Evolutionary conservation across 164 flowering plant species (phyloP), one percentile per base, ranked within the genome.

Genomic region (Echeveria elegans): DNA sequence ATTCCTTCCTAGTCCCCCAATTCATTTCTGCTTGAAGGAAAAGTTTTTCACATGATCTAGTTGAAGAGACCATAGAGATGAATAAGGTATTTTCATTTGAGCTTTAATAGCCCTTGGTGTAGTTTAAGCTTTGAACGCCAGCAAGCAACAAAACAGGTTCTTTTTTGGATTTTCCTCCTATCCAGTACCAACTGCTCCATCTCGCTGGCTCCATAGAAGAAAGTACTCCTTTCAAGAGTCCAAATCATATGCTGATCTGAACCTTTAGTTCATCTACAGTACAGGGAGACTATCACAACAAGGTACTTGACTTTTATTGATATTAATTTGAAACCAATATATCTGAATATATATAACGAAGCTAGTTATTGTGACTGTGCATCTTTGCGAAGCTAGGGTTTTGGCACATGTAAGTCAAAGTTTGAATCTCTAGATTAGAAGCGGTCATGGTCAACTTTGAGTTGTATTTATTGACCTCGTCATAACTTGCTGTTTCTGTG

Each of bases 21-120:
- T 62, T 31, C 64, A 66, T 59, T 50, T 64, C 18, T 24, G 65
- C 41, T 16, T 37, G 32, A 64, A 73, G 65, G 40, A 32, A 38
- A n/a, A 32, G 32, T n/a, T n/a, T 38, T 60, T 68, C 50, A 12
- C 38, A 26, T 32, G 40, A 16, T 11, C 15, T 43, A 38, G 41
- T 56, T 56, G 61, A 56, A 56, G 61, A 28, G 18, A 15, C 1
- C 26, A 50, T 50, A 50, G 6, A 21, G 26, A 50, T 56, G 32
- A 56, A 3, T 5, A 56, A 11, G 19, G 61, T 9, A 8, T 19
- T 21, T 18, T 5, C 26, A 6, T 52, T 9, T 52, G 26, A 52
- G 29, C n/a, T n/a, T n/a, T n/a, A n/a, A n/a, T 6, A 23, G 58
- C 18, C 3, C 3, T 12, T 43, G 18, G 16, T 0, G 16, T 43